Percentiles rank a stretch among this genome's conserved stretches.
Evolutionary conservation across 108 stramenopile species (phyloP).

Genomic region (Cyclotella atomus): DNA sequence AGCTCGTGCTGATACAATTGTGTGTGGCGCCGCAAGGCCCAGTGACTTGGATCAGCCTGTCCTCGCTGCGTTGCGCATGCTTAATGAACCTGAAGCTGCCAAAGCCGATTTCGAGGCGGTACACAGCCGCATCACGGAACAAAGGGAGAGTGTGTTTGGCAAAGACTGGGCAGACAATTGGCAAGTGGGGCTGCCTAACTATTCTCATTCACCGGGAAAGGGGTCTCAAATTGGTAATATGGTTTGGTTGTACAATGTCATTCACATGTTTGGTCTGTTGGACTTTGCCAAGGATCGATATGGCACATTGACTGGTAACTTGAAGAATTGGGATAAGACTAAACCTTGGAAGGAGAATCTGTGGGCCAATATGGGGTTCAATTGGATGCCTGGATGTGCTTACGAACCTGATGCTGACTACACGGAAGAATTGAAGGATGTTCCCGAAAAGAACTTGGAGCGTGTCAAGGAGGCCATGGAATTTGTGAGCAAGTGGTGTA

Average conservation of each 20-base stretch:
- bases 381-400: constrained; percentile 71
- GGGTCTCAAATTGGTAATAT: constrained; percentile 71
- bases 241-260: constrained; percentile 80
- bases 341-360: constrained; percentile 67
- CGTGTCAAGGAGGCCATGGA: constrained; percentile 64
- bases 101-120: constrained; percentile 40
- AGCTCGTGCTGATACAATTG: constrained; percentile 64
- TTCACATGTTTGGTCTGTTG: constrained; percentile 74
- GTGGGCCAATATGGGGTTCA: constrained; percentile 33
- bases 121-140: constrained; percentile 54
- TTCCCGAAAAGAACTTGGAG: constrained; percentile 61
- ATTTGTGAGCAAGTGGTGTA: constrained; percentile 68
- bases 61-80: constrained; percentile 55
- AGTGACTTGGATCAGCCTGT: constrained; percentile 77
- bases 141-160: constrained; percentile 65
- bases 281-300: constrained; percentile 85
- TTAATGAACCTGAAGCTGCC: constrained; percentile 19
- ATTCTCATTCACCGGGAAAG: constrained; percentile 42
- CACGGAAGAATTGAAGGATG: constrained; percentile 53
- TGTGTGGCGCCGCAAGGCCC: constrained; percentile 75
- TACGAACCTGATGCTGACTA: constrained; percentile 64
- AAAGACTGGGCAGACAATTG: constrained; percentile 73
- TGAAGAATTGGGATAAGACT: constrained; percentile 59
- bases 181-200: constrained; percentile 80
- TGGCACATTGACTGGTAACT: constrained; percentile 51